A percentile compares a stretch with the other conserved stretches of the same genome.
phyloP scores from a whole-genome alignment of 1,284 basidiomycete genomes.

The Cystobasidiaceae sp. region DNA sequence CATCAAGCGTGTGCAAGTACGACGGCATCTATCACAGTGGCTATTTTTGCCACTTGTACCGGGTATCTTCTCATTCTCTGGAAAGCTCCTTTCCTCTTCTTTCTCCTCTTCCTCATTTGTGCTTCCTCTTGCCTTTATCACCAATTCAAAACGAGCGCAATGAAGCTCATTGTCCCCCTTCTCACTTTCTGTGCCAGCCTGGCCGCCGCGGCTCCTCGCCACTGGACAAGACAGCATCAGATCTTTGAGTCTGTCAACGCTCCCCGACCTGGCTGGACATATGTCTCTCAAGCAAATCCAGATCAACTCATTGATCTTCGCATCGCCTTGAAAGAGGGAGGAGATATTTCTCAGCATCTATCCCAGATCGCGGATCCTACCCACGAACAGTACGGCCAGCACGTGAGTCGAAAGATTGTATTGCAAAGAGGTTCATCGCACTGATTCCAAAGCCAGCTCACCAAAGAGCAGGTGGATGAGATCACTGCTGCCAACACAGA shows the following conservation, averaged over 20 bases:
- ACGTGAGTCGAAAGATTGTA: conserved; percentile 2
- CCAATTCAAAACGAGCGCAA: too few species aligned
- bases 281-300: not conserved
- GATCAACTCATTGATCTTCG: not conserved
- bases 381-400: conserved; percentile 3
- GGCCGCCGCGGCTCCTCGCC: conserved; percentile 1
- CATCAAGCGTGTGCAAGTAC: too few species aligned
- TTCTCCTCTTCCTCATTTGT: too few species aligned
- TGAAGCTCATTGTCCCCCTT: too few species aligned
- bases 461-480: conserved; percentile 5
- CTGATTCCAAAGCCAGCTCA: not conserved
- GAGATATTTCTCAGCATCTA: conserved; percentile 12
- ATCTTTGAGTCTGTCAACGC: not conserved
- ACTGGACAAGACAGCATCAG: conserved; percentile 12
- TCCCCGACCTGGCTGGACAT: conserved; percentile 1
- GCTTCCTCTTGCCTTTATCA: too few species aligned
- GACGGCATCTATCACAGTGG: too few species aligned
- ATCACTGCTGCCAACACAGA: conserved; percentile 1
- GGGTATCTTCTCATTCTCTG: too few species aligned
- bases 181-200: not conserved
- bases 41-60: too few species aligned
- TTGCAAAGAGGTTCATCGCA: not conserved
- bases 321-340: not conserved
- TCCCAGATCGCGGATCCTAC: not conserved
- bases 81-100: too few species aligned